Base-by-base conservation (phyloP, 306 rosid genomes). In the Pterocarpus macrocarpus region DNA sequence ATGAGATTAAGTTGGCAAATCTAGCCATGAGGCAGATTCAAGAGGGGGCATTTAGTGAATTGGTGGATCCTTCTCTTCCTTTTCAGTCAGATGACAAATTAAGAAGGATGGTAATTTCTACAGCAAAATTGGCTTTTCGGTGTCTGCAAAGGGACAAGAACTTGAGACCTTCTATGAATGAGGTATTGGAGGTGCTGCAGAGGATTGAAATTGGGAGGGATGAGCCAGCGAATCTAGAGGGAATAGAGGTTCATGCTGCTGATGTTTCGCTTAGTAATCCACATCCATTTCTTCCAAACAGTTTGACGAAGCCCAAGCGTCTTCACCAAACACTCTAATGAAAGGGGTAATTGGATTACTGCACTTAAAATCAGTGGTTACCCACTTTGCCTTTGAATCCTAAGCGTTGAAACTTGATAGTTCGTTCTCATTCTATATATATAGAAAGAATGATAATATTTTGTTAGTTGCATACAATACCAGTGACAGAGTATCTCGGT, bases 131-230 rank as follows among this genome's bases (percentile, higher is more conserved):
- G 83, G 85, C 88, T 10, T 81, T 71, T 49, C 67, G 6, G 56
- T 81, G 88, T 81, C 58, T 85, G 64, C 85, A 85, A 43, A 55
- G 56, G 50, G 83, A 76, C 35, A 76, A 57, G 55, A 80, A 76
- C 17, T 36, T 64, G 80, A 81, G 88, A 50, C 88, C 85, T 39
- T 76, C 88, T 53, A 81, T 81, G 79, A 28, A 4, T n/a, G 80
- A 81, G 61, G 88, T 71, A 2, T 57, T 81, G 34, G 80, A 76
- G 36, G 73, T 38, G 71, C 74, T 85, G 67, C 71, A 72, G 69
- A 41, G 45, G 11, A 76, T 85, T 47, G 80, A 64, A 61, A 47
- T 64, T 30, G 17, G 38, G 10, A 64, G 41, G 9, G 77, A 77
- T 55, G 85, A 71, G 32, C 33, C 66, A 77, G 33, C 7, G 83